Evolutionary conservation across 768 basidiomycete species (phyloP).

Genomic region (Tulasnella sp.): DNA sequence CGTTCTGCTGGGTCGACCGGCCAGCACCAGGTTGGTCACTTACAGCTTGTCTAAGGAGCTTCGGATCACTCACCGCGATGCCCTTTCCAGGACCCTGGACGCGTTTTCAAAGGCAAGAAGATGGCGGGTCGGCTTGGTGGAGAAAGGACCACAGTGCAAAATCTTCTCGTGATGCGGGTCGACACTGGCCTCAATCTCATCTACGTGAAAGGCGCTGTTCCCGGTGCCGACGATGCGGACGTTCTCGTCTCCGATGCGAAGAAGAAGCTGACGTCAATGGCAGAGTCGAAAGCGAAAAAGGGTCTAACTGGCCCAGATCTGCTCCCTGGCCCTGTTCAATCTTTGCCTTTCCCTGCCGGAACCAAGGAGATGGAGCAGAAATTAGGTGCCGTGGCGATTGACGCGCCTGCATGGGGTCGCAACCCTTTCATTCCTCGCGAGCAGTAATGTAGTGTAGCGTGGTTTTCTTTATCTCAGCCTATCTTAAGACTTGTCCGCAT

Average conservation of each 20-base stretch:
- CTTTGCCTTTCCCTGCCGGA: constrained; percentile 90
- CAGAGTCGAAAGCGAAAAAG: constrained; percentile 66
- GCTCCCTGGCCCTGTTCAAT: constrained; percentile 78
- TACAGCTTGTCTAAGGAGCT: constrained; percentile 26
- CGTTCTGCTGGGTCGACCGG: constrained; percentile 92
- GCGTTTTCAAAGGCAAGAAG: constrained; percentile 96
- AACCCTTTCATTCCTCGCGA: too few species aligned
- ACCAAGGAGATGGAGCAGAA: constrained; percentile 71
- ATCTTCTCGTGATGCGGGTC: constrained; percentile 84
- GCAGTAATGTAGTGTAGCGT: too few species aligned
- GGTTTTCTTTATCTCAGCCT: too few species aligned
- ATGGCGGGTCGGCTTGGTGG: constrained; percentile 96
- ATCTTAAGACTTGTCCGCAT: too few species aligned
- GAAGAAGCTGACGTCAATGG: constrained; percentile 72
- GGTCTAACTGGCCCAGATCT: constrained; percentile 66
- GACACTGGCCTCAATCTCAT: constrained; percentile 85
- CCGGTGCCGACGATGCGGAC: constrained; percentile 86
- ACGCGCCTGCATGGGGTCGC: too few species aligned
- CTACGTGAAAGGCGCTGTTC: constrained; percentile 88
- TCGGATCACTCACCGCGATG: constrained; percentile 5
- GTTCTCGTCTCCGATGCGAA: constrained; percentile 87
- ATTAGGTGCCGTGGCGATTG: constrained; percentile 48
- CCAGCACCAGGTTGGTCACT: constrained; percentile 79
- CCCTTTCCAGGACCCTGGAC: constrained; percentile 81
- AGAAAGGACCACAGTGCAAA: constrained; percentile 79